These are phyloP conservation scores for Neotropicomus parvogracilis DNA, from an alignment of 1,284 basidiomycete species.

Conservation along the genomic window DNA sequence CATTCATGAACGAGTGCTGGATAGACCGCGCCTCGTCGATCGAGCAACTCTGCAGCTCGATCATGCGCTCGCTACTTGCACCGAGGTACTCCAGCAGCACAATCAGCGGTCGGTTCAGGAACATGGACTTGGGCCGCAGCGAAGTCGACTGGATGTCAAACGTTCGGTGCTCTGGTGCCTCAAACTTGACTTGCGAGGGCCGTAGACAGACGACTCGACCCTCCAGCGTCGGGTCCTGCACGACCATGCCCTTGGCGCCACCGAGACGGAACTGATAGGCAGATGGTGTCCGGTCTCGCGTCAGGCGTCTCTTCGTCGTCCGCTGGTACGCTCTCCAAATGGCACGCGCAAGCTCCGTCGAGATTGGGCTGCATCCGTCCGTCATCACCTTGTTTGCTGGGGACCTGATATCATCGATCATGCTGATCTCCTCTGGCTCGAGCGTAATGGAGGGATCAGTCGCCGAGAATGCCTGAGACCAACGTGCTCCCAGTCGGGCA, in stretches of 20 bases:
- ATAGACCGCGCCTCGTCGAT: slow-evolving; percentile 36
- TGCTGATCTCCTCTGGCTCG: slow-evolving; percentile 30
- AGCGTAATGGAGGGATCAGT: slow-evolving; percentile 44
- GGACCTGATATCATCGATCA: slow-evolving; percentile 31
- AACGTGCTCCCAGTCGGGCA: slow-evolving; percentile 48
- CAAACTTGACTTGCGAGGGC: slow-evolving; percentile 49
- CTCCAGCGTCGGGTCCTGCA: slow-evolving; percentile 38
- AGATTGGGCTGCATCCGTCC: slow-evolving; percentile 48
- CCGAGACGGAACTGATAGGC: slow-evolving; percentile 41
- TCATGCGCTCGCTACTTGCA: slow-evolving; percentile 32
- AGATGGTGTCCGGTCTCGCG: slow-evolving; percentile 28
- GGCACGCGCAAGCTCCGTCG: slow-evolving; percentile 30
- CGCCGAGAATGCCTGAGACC: slow-evolving; percentile 52
- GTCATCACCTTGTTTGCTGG: slow-evolving; percentile 35
- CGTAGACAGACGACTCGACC: slow-evolving; percentile 39
- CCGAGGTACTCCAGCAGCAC: slow-evolving; percentile 43
- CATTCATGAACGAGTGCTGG: slow-evolving; percentile 25
- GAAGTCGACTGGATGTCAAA: slow-evolving; percentile 49
- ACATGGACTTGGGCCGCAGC: slow-evolving; percentile 36
- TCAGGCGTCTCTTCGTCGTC: slow-evolving; percentile 20
- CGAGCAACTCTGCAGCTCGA: slow-evolving; percentile 38
- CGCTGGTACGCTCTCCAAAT: slow-evolving; percentile 35
- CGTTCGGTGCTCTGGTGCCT: slow-evolving; percentile 35
- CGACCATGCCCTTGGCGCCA: slow-evolving; percentile 47
- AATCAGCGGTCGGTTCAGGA: slow-evolving; percentile 45